Percentiles rank a stretch among this genome's conserved stretches.
These are phyloP conservation scores for Mesembryanthemum crystallinum DNA, from an alignment of 148 eudicot species.

Conservation along the genomic window DNA sequence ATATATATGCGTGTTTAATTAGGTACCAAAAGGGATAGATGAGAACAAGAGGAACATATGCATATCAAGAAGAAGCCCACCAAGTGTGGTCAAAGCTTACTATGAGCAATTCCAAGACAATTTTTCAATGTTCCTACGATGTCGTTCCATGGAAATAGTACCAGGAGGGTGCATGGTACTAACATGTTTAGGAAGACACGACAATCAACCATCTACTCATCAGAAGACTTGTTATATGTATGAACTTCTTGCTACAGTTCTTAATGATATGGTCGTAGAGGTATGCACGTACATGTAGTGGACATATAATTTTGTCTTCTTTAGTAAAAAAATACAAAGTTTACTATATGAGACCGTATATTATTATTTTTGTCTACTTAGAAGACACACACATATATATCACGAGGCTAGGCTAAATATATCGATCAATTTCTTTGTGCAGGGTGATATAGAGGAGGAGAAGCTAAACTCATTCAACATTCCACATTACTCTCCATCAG, in stretches of 20 bases:
- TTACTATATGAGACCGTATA: too few relatives aligned
- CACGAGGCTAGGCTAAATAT: too few relatives aligned
- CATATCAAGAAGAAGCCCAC: constrained; percentile 44
- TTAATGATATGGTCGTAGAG: too few relatives aligned
- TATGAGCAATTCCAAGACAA: constrained; percentile 48
- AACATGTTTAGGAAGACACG: constrained; percentile 43
- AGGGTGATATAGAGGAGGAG: constrained; percentile 50
- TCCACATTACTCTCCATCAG: constrained; percentile 47
- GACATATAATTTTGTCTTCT: too few relatives aligned
- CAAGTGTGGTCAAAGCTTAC: constrained; percentile 44
- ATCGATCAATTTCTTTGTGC: neutral
- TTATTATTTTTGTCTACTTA: too few relatives aligned
- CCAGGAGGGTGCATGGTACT: constrained; percentile 54
- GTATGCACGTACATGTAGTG: too few relatives aligned
- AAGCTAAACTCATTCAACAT: constrained; percentile 40
- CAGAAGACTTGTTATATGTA: constrained; percentile 29
- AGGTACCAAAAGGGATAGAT: constrained; percentile 20
- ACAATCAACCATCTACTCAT: constrained; percentile 33
- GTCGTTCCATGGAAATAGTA: constrained; percentile 48
- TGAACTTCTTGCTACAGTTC: too few relatives aligned
- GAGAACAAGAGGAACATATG: constrained; percentile 48
- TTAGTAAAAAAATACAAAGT: too few relatives aligned
- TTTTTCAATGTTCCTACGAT: constrained; percentile 37
- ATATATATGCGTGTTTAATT: too few relatives aligned
- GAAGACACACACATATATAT: too few relatives aligned